phyloP scores from a whole-genome alignment of 1,284 basidiomycete genomes.

The Rhodotorula sp. region DNA sequence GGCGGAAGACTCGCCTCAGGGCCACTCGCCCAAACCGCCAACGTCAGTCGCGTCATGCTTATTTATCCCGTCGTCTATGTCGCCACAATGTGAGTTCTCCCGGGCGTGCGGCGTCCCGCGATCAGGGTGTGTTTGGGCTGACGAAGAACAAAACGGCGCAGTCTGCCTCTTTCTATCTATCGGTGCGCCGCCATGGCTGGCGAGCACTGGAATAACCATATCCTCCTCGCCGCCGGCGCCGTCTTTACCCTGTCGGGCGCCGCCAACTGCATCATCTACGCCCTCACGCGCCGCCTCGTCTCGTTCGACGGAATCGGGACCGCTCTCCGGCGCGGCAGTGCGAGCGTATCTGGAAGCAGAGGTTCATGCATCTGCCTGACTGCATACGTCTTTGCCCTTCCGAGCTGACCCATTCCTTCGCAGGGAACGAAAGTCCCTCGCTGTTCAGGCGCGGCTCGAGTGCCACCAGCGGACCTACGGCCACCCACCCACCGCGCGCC shows the following conservation, averaged over 20 bases:
- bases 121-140: too few relatives aligned
- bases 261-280: constrained; percentile 26
- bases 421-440: not conserved
- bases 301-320: constrained; percentile 9
- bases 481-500: not conserved
- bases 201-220: not conserved
- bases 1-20: not conserved
- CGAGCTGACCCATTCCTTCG: not conserved
- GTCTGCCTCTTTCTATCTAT: constrained; percentile 20
- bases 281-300: constrained; percentile 25
- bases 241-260: constrained; percentile 25
- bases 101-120: not conserved
- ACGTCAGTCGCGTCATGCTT: constrained; percentile 20
- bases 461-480: not conserved
- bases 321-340: not conserved
- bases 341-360: not conserved
- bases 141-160: not conserved
- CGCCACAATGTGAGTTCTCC: constrained; percentile 14
- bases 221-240: constrained; percentile 18
- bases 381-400: not conserved
- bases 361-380: not conserved
- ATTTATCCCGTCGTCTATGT: constrained; percentile 20
- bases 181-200: constrained; percentile 25
- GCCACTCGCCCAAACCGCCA: not conserved
- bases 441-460: not conserved